phyloP scores from a whole-genome alignment of 192 early-diverging fungal genomes.

The Backusella tuberculispora region DNA sequence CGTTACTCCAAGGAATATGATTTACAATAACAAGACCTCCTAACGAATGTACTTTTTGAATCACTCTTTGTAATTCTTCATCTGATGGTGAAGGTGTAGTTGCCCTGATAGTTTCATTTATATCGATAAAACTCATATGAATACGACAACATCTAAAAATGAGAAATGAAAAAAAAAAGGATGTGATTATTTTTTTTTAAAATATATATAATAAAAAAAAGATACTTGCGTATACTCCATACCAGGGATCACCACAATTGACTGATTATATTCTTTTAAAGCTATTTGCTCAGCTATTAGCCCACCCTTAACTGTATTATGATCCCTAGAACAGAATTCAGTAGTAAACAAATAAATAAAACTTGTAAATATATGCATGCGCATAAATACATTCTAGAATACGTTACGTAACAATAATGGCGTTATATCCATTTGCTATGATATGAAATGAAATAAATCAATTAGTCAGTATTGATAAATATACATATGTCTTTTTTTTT shows the following conservation, averaged over 20 bases:
- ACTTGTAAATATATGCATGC: background rate
- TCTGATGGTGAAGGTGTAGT: conserved; percentile 61
- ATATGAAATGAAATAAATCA: conserved; percentile 6
- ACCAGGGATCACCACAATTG: conserved; percentile 65
- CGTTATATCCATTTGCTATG: conserved; percentile 70
- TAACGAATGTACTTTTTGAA: conserved; percentile 61
- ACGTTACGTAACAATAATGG: conserved; percentile 57
- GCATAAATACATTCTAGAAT: background rate
- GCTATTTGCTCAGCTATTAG: conserved; percentile 63
- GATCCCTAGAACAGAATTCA: conserved; percentile 51
- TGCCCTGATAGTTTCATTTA: conserved; percentile 57
- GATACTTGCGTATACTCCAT: conserved; percentile 64
- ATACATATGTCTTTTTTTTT: background rate
- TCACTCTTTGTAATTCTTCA: conserved; percentile 59
- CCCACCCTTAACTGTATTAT: conserved; percentile 68
- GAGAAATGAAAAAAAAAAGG: background rate
- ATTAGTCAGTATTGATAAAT: background rate
- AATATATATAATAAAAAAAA: background rate
- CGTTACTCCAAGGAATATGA: conserved; percentile 80
- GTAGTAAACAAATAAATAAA: background rate
- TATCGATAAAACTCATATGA: conserved; percentile 73
- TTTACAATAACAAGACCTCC: conserved; percentile 77
- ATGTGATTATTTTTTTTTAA: background rate
- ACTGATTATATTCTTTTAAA: conserved; percentile 48
- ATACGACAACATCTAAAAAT: conserved; percentile 62